Conservation (phyloP, 805 yeast genomes). For the Saturnispora ahearnii region DNA sequence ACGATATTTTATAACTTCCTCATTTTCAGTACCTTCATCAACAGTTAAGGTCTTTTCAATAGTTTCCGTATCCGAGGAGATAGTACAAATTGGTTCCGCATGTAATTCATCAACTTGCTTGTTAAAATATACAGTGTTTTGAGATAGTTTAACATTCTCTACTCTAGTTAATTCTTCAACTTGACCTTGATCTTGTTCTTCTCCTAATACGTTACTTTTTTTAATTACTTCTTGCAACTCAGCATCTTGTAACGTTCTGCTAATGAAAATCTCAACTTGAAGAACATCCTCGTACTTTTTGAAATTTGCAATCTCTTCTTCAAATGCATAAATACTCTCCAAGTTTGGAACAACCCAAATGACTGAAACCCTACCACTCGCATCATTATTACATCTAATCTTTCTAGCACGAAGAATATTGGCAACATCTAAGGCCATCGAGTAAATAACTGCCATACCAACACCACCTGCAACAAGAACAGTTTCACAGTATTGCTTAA, state of each 20-base stretch:
- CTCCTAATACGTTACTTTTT: background rate
- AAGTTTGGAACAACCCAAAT: constrained; percentile 27
- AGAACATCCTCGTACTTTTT: constrained; percentile 19
- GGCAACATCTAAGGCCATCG: constrained; percentile 36
- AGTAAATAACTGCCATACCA: constrained; percentile 50
- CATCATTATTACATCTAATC: constrained; percentile 17
- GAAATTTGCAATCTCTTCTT: constrained; percentile 23
- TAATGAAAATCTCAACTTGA: constrained; percentile 24
- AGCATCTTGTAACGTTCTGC: constrained; percentile 19
- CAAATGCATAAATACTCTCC: constrained; percentile 25
- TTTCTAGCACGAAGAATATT: constrained; percentile 24
- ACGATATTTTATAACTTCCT: background rate
- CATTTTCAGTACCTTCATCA: background rate
- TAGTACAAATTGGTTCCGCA: too few species aligned
- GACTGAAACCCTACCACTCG: constrained; percentile 17
- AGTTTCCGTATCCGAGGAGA: too few species aligned
- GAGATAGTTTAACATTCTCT: too few species aligned
- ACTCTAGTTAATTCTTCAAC: background rate
- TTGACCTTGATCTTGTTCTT: background rate
- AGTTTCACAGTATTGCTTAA: constrained; percentile 37
- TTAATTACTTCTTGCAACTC: constrained; percentile 9
- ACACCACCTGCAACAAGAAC: constrained; percentile 56
- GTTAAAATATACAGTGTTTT: too few species aligned
- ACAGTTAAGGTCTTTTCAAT: too few species aligned
- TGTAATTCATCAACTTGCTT: too few species aligned